phyloP scores from a whole-genome alignment of 352 stramenopile genomes.

The Blastocystis sp. region DNA sequence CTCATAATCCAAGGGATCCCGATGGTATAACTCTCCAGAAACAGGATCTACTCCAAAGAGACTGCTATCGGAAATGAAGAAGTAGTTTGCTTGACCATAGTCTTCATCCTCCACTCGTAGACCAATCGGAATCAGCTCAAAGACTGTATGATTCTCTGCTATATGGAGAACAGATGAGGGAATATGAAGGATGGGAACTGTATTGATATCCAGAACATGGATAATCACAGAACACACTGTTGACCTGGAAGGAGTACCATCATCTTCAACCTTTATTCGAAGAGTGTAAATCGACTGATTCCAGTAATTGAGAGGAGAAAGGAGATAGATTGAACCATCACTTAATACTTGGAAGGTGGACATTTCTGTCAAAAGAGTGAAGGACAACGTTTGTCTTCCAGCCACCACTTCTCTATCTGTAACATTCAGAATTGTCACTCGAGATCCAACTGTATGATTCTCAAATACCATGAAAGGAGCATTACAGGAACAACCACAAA shows the following conservation, averaged over 20 bases:
- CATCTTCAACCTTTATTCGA: not conserved
- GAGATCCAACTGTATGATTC: not conserved
- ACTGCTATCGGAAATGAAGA: not conserved
- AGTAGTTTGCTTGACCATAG: not conserved
- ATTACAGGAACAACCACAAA: not conserved
- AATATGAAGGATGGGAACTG: not conserved
- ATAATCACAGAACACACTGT: not conserved
- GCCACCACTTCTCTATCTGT: not conserved
- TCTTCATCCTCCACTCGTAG: not conserved
- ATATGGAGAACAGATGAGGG: not conserved
- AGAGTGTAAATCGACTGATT: not conserved
- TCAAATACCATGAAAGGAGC: not conserved
- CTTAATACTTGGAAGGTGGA: not conserved
- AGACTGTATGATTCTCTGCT: not conserved
- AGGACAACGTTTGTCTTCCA: not conserved
- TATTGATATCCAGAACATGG: not conserved
- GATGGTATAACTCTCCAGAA: not conserved
- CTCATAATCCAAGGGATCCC: not conserved
- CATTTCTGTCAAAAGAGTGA: not conserved
- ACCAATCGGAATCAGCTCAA: not conserved
- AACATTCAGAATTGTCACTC: not conserved
- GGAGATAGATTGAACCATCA: not conserved
- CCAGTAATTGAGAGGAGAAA: not conserved
- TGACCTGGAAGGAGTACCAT: not conserved
- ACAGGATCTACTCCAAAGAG: not conserved